Evolutionary conservation across 2,329 filamentous ascomycete genomes (phyloP).

Genomic region (Endoconidiophora polonica): DNA sequence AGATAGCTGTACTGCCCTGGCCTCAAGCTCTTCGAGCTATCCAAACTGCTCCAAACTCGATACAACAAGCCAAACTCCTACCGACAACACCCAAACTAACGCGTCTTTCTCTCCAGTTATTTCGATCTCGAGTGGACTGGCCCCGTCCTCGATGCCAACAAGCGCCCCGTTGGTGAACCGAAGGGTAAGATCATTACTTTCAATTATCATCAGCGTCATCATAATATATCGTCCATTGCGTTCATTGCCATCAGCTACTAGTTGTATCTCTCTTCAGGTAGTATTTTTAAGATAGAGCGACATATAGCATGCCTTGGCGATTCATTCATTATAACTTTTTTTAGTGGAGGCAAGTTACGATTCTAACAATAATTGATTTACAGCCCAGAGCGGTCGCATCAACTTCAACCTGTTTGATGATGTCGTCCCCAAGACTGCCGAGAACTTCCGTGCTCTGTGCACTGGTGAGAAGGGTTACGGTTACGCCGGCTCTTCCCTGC

Average conservation of each 20-base stretch:
- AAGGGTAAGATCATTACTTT: constrained; percentile 35
- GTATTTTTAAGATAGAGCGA: neutral
- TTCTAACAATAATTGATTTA: constrained; percentile 13
- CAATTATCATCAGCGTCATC: neutral
- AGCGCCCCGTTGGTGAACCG: constrained; percentile 34
- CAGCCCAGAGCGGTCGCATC: constrained; percentile 63
- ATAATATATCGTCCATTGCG: too few relatives aligned
- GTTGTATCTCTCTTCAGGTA: too few relatives aligned
- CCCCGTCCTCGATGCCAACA: constrained; percentile 47
- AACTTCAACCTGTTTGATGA: constrained; percentile 79
- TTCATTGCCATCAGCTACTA: too few relatives aligned
- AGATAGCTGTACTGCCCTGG: neutral
- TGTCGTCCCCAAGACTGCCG: constrained; percentile 70
- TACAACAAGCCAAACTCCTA: neutral
- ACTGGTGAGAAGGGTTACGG: constrained; percentile 66
- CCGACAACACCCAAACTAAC: neutral
- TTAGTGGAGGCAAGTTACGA: constrained; percentile 2
- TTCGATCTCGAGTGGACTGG: constrained; percentile 63
- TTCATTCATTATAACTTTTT: neutral
- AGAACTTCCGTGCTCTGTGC: constrained; percentile 77
- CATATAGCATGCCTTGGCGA: neutral
- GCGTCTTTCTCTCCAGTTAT: constrained; percentile 28
- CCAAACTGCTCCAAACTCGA: neutral
- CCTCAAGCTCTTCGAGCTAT: neutral
- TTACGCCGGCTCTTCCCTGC: constrained; percentile 71